Conservation (phyloP, 140 eudicot genomes). For the Senecio squalidus region DNA sequence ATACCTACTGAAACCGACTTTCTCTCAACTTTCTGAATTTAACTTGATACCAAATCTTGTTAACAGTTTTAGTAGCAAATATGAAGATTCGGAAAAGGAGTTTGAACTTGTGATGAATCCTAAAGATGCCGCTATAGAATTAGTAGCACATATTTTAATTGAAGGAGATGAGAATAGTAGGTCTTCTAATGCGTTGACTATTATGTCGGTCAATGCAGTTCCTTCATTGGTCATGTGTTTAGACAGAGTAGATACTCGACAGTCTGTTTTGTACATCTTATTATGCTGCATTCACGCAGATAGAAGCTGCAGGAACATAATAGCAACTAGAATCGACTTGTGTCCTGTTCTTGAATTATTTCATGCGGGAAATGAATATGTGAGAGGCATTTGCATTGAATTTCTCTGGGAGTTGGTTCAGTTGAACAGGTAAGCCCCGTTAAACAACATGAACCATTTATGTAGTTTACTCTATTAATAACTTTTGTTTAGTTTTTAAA, state of each 20-base stretch:
- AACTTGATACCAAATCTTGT: constrained; percentile 40
- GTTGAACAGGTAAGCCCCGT: constrained; percentile 75
- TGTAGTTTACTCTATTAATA: too few species aligned
- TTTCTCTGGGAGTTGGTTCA: constrained; percentile 75
- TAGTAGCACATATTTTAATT: constrained; percentile 53
- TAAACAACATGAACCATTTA: too few species aligned
- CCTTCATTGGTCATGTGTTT: constrained; percentile 53
- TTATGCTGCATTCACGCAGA: constrained; percentile 59
- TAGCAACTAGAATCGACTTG: constrained; percentile 60
- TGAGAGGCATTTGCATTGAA: constrained; percentile 69
- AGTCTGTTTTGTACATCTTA: constrained; percentile 48
- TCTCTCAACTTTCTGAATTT: constrained; percentile 49
- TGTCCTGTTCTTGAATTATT: constrained; percentile 74
- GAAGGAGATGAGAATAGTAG: constrained; percentile 64
- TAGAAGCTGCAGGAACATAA: constrained; percentile 51
- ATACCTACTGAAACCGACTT: constrained; percentile 62
- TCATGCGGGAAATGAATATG: constrained; percentile 71
- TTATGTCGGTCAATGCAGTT: constrained; percentile 51
- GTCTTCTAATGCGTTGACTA: constrained; percentile 34
- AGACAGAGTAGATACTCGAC: constrained; percentile 51
- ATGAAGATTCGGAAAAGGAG: constrained; percentile 33
- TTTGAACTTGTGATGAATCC: constrained; percentile 47
- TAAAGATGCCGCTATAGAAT: constrained; percentile 68
- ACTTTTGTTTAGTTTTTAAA: background rate
- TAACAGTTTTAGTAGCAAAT: constrained; percentile 38